Base-by-base conservation (phyloP, 768 basidiomycete species). In the Termitomyces heimii region DNA sequence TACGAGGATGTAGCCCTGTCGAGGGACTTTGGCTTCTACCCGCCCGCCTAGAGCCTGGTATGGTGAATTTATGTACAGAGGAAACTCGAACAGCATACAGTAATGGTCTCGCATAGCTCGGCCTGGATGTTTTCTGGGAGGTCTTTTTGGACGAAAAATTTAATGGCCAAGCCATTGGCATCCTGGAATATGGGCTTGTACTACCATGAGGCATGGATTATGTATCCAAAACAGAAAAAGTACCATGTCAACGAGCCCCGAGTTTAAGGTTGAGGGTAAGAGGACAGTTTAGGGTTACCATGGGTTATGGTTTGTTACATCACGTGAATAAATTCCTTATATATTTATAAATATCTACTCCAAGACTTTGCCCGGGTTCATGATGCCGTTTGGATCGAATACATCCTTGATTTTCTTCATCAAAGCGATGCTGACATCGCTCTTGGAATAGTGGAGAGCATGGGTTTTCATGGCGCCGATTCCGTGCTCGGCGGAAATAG, bases 401-500 rank as follows among this genome's bases (percentile, higher is more conserved):
- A 94, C 67, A 14, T 80, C 70, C 72, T 98, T 98, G 66, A 99
- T 85, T 71, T 80, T 86, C 73, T 82, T 88, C 96, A 99, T 99
- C 77, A 86, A 76, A 49, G 82, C 88, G 62, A 98, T 88, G 67
- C 88, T 92, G 24, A 83, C 80, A 8, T 78, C 75, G 58, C 75
- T 80, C 74, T 98, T 97, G 6, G 92, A 93, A 72, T 97, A 98
- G 39, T 80, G 80, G 22, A 98, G 82, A 16, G 92, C 92, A 55
- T 89, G 85, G 0, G 90, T 89, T 75, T 98, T 98, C 89, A 93
- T 93, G 0, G 87, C 81, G n/a, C 96, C 95, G 53, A 99, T 86
- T 5, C 96, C 96, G 69, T 99, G 96, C 68, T 99, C 96, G 2
- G 96, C 96, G 6, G 95, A 98, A 62, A 99, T 84, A 0, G 96